Evolutionary conservation across 805 yeast genomes (phyloP).

Genomic region (Maudiozyma saulgeensis): DNA sequence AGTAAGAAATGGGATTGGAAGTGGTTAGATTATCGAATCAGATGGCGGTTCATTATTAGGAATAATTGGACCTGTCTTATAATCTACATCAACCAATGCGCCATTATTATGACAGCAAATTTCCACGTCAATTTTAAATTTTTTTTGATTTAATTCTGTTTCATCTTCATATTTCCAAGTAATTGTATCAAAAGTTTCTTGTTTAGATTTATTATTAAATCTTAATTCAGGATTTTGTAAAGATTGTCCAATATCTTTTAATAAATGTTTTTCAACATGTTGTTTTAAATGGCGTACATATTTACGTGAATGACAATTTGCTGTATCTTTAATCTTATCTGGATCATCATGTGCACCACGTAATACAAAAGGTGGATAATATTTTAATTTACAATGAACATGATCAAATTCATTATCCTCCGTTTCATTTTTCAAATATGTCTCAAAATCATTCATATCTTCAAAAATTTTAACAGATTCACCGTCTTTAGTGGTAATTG

Average conservation of each 20-base stretch:
- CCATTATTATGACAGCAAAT: constrained; percentile 56
- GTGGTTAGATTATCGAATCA: neutral
- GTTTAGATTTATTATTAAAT: constrained; percentile 42
- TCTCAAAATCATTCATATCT: constrained; percentile 51
- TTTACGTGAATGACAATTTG: constrained; percentile 61
- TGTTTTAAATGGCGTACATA: constrained; percentile 67
- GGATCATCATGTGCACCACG: constrained; percentile 58
- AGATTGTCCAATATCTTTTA: constrained; percentile 53
- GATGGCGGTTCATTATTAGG: neutral
- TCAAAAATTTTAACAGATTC: constrained; percentile 41
- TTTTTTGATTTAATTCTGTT: constrained; percentile 48
- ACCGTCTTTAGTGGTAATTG: constrained; percentile 23
- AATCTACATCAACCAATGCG: constrained; percentile 62
- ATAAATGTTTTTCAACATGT: constrained; percentile 61
- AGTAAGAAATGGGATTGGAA: too few relatives aligned
- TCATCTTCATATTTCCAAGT: constrained; percentile 57
- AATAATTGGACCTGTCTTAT: constrained; percentile 39
- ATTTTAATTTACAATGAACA: constrained; percentile 54
- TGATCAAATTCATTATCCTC: constrained; percentile 70
- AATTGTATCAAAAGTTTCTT: constrained; percentile 37
- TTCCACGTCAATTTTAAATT: constrained; percentile 55
- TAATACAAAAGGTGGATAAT: constrained; percentile 66
- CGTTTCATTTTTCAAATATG: constrained; percentile 57
- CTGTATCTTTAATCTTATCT: constrained; percentile 62
- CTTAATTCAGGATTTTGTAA: constrained; percentile 45